Evolutionary conservation across 116 monocot genomes (phyloP).

Genomic region (Phalaenopsis hybrid): DNA sequence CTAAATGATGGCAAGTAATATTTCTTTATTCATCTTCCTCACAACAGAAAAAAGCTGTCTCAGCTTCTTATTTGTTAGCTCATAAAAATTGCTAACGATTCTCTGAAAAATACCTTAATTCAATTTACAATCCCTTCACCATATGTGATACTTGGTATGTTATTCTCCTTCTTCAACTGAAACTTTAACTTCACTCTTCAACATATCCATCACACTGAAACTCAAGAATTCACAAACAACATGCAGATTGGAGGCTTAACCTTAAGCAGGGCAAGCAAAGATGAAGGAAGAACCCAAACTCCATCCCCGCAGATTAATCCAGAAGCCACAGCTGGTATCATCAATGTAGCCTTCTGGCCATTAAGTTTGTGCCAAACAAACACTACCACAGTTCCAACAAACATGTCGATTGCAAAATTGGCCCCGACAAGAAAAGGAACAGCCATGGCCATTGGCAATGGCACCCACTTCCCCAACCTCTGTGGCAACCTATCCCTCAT

Average conservation of each 20-base stretch:
- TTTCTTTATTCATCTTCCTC: background rate
- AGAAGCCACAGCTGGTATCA: conserved; percentile 55
- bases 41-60: background rate
- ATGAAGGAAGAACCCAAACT: conserved; percentile 55
- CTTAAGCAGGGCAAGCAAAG: conserved; percentile 44
- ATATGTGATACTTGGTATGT: too few relatives aligned
- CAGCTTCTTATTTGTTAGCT: too few relatives aligned
- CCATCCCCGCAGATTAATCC: conserved; percentile 71
- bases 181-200: background rate
- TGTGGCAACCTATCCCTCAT: conserved; percentile 28
- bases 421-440: conserved; percentile 53
- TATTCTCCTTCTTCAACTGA: too few relatives aligned
- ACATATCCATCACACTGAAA: background rate
- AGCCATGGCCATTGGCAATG: conserved; percentile 58
- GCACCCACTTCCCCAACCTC: conserved; percentile 30
- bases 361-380: conserved; percentile 42
- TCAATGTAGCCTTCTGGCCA: conserved; percentile 23
- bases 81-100: too few relatives aligned
- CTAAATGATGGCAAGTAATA: background rate
- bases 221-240: conserved; percentile 23
- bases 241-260: conserved; percentile 47
- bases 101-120: too few relatives aligned
- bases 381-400: conserved; percentile 32
- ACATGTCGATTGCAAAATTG: conserved; percentile 56
- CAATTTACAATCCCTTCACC: background rate